Conservation (phyloP, 2,329 filamentous ascomycete genomes). For the Alternaria sp. region DNA sequence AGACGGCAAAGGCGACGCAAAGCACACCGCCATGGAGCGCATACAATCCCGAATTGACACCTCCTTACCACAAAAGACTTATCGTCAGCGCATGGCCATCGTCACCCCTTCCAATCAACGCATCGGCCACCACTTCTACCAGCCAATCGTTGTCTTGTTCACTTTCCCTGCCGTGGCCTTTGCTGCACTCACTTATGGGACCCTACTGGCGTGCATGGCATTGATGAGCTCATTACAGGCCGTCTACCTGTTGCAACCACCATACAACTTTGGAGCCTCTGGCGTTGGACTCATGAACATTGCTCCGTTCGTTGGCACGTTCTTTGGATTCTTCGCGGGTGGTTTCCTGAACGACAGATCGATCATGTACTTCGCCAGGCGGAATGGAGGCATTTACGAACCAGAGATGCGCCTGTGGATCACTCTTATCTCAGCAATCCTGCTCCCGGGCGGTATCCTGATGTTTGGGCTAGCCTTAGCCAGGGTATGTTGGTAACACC, state of each 20-base stretch:
- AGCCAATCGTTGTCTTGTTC: constrained; percentile 47
- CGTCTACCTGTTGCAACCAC: constrained; percentile 45
- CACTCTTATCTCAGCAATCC: constrained; percentile 39
- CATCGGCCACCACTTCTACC: constrained; percentile 40
- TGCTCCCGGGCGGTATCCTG: constrained; percentile 46
- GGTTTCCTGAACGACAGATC: constrained; percentile 25
- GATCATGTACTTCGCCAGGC: constrained; percentile 44
- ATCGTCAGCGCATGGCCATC: constrained; percentile 51
- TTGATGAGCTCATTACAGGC: constrained; percentile 48
- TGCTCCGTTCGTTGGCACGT: constrained; percentile 50
- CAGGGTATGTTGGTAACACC: constrained; percentile 17
- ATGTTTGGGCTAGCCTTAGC: constrained; percentile 48
- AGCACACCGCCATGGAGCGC: constrained; percentile 2
- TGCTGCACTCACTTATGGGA: constrained; percentile 40
- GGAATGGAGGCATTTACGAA: constrained; percentile 52
- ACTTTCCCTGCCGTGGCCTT: constrained; percentile 51
- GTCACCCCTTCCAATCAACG: constrained; percentile 34
- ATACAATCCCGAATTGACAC: constrained; percentile 29
- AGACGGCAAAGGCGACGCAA: constrained; percentile 7
- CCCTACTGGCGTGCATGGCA: constrained; percentile 47
- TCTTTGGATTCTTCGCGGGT: constrained; percentile 34
- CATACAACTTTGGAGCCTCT: constrained; percentile 50
- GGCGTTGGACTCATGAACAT: constrained; percentile 51
- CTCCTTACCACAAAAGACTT: constrained; percentile 51
- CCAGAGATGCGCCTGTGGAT: constrained; percentile 55